Evolutionary conservation across 2,329 filamentous ascomycete species (phyloP), one percentile per base, ranked within the genome.

Genomic region (Trichoderma asperellum): DNA sequence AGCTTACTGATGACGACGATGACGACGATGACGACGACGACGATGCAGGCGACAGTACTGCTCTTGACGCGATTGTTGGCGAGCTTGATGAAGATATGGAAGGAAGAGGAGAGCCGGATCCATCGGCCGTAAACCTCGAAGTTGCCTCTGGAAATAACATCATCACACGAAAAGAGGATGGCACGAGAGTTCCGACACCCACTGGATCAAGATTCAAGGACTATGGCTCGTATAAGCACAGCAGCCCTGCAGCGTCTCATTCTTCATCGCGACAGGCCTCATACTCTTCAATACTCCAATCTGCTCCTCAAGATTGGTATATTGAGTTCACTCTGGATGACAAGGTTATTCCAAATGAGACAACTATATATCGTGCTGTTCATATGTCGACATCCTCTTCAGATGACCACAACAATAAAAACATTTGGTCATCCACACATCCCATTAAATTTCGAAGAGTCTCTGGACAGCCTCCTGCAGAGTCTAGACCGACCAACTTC

Each of bases 321-420:
- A 94, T 99, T 71, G 93, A 98, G 76, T 99, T 99, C 80, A 94
- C 89, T 73, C 87, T 98, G 61, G 91, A 96, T 72, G 91, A 87
- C 65, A 93, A 94, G 78, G 87, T 92, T 1, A 91, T 99, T 70
- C 86, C 92, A 0, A 96, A 94, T 73, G 94, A 98, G 75, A 97
- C 93, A 0, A 99, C 96, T 0, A 95, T 99, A 68, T 99, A 98
- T 76, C 91, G 95, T 59, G 96, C 96, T 37, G 93, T 98, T 10
- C 93, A 97, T 76, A 92, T 89, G 76, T 81, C 82, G 7, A 77
- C 81, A 0, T 73, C 80, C 59, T 81, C 77, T 68, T 76, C 79
- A 12, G 87, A 91, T 24, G 93, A 96, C 68, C 85, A 90, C 12
- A 82, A 88, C 11, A 88, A 87, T 70, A 88, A 93, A 57, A 95